Conservation (phyloP, 805 yeast genomes). For the Kuraishia capsulata region DNA sequence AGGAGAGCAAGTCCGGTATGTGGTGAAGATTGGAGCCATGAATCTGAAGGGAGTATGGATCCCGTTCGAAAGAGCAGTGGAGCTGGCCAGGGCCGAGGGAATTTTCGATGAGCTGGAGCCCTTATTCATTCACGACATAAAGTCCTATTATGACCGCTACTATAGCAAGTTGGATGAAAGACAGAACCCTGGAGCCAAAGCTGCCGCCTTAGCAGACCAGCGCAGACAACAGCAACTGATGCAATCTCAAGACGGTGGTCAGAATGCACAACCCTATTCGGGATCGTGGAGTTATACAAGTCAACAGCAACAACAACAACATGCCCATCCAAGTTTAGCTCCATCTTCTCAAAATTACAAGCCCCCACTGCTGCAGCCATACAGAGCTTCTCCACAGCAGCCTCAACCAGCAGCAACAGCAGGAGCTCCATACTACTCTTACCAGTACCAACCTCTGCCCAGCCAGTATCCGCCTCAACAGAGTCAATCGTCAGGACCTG, state of each 20-base stretch:
- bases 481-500: too few species aligned
- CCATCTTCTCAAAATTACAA: too few species aligned
- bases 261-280: too few species aligned
- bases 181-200: conserved; percentile 6
- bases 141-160: conserved; percentile 19
- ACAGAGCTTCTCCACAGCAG: too few species aligned
- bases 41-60: conserved; percentile 88
- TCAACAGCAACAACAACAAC: not conserved
- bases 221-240: not conserved
- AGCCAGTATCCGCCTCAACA: too few species aligned
- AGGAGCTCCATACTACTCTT: too few species aligned
- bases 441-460: too few species aligned
- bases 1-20: conserved; percentile 68
- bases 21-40: conserved; percentile 81
- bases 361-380: too few species aligned
- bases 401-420: too few species aligned
- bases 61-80: conserved; percentile 74
- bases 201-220: not conserved
- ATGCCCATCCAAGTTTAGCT: not conserved
- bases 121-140: conserved; percentile 66
- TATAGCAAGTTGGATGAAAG: conserved; percentile 4
- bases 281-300: not conserved
- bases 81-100: conserved; percentile 75
- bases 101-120: conserved; percentile 61
- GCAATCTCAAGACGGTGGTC: too few species aligned